A percentile compares a stretch with the other conserved stretches of the same genome.
Conservation (phyloP, 495 filamentous ascomycete genomes). For the Penicillium lagena region DNA sequence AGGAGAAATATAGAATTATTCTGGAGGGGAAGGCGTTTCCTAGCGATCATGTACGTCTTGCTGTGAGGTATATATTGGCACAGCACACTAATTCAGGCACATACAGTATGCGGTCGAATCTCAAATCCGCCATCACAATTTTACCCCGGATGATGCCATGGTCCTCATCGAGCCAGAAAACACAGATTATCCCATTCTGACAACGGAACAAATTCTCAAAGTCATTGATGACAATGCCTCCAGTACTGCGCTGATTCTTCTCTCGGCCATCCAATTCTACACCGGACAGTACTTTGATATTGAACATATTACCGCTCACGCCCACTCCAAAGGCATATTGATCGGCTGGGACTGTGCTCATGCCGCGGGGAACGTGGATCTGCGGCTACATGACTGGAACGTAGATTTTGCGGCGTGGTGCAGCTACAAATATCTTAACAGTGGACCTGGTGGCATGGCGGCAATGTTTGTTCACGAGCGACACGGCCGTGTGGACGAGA, state of each 20-base stretch:
- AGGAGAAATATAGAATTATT: constrained; percentile 79
- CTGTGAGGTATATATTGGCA: neutral
- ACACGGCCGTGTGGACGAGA: constrained; percentile 50
- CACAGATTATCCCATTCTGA: constrained; percentile 46
- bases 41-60: constrained; percentile 67
- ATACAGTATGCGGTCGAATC: constrained; percentile 84
- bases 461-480: constrained; percentile 81
- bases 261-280: constrained; percentile 93
- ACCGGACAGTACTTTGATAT: constrained; percentile 91
- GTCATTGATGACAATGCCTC: constrained; percentile 71
- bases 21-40: constrained; percentile 93
- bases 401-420: constrained; percentile 98
- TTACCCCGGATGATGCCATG: constrained; percentile 64
- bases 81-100: neutral
- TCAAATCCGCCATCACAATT: constrained; percentile 73
- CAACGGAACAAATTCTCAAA: constrained; percentile 66
- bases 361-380: constrained; percentile 82
- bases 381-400: constrained; percentile 83
- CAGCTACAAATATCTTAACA: constrained; percentile 94
- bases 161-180: constrained; percentile 63
- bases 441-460: constrained; percentile 81
- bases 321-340: constrained; percentile 66
- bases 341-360: constrained; percentile 96
- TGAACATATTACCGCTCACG: constrained; percentile 71
- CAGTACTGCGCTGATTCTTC: constrained; percentile 70